Base-by-base conservation (phyloP, 2,329 filamentous ascomycete species). In the Ceratocystis cubensis region DNA sequence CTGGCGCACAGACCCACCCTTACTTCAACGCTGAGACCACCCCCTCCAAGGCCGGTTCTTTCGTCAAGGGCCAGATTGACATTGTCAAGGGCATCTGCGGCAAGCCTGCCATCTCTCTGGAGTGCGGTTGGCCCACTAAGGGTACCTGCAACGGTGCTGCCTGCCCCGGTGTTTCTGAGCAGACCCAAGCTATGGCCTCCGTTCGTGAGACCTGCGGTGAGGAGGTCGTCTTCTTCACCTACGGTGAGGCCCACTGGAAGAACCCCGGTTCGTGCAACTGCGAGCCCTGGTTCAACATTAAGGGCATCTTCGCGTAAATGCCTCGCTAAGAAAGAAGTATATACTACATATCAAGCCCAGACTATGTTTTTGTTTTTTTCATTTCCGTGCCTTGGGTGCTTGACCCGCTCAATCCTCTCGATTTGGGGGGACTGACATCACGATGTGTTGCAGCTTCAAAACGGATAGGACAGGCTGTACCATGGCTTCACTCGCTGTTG, bases 1-100 rank as follows among this genome's bases (percentile, higher is more conserved):
- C 90, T 46, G 89, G 87, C 76, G 86, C 85, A 77, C 96, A 96
- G 82, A 85, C 95, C 73, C 92, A 97, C 80, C 86, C 92, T 71
- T 96, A 88, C 88, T 97, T 96, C 88, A 95, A 95, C 81, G 74
- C 84, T 59, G 78, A 82, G 67, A 82, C 87, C 70, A 73, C 77
- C 28, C 83, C 91, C 69, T 72, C 77, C 3, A 73, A 82, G 63
- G 91, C 92, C 66, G 93, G 93, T 74, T 75, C 79, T 64, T 96
- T 96, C 75, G 88, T 92, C 72, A 78, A 81, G 70, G 74, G 80
- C 72, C 86, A 96, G 82, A 83, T 96, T 70, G 78, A 84, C 61
- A 80, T 89, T 70, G 85, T 96, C 69, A 78, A 84, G 74, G 75
- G 76, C 59, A 78, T 90, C 71, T 97, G 93, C 84, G 82, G 82